phyloP scores from a whole-genome alignment of 352 stramenopile genomes.

The Globisporangium cederbergense region DNA sequence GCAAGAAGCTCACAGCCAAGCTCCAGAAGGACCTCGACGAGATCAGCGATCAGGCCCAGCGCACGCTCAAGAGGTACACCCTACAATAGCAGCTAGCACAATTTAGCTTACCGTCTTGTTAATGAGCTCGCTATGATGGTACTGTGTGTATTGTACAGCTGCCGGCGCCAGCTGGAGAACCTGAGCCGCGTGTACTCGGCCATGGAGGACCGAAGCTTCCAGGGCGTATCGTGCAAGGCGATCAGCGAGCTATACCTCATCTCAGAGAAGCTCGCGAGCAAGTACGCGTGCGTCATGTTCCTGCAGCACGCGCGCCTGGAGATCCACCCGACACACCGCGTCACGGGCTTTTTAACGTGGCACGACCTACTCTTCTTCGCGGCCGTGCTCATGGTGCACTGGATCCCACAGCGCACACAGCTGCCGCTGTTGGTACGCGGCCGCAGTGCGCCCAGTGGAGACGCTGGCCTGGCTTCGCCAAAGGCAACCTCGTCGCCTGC shows the following conservation, averaged over 20 bases:
- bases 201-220: constrained; percentile 80
- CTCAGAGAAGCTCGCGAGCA: constrained; percentile 66
- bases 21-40: constrained; percentile 86
- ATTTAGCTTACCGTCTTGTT: too few relatives aligned
- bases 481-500: not conserved
- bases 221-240: constrained; percentile 37
- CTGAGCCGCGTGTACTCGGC: constrained; percentile 67
- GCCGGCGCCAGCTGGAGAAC: constrained; percentile 75
- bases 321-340: constrained; percentile 56
- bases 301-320: constrained; percentile 75
- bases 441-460: constrained; percentile 2
- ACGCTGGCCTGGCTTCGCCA: not conserved
- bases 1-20: constrained; percentile 77
- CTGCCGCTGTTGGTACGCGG: constrained; percentile 29
- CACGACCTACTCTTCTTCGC: constrained; percentile 70
- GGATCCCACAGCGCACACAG: constrained; percentile 55
- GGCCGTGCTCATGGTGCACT: constrained; percentile 71
- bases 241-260: constrained; percentile 66
- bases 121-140: not conserved
- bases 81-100: too few relatives aligned
- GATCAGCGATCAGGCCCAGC: constrained; percentile 62
- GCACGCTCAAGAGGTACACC: constrained; percentile 52
- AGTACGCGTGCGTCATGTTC: constrained; percentile 82
- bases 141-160: constrained; percentile 26
- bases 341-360: constrained; percentile 59